Conservation (phyloP, 192 early-diverging fungal species). For the Helicostylum pulchrum region DNA sequence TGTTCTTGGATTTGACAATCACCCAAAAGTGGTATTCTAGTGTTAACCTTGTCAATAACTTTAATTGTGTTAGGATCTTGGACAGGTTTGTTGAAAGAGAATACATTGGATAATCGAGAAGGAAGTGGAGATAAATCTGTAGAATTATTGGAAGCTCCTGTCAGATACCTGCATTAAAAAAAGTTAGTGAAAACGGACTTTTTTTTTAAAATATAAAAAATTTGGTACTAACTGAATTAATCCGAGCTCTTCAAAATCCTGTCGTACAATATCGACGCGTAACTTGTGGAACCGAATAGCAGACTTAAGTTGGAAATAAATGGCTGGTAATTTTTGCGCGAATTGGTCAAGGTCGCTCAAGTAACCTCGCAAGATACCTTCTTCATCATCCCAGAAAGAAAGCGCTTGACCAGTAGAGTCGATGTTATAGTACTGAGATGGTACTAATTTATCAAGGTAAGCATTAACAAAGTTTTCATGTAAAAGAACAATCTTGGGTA, state of each 20-base stretch:
- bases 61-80: too few species aligned
- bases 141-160: conserved; percentile 1
- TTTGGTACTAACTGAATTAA: conserved; percentile 11
- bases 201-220: neutral
- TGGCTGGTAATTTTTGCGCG: conserved; percentile 2
- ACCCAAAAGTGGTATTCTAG: too few species aligned
- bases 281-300: conserved; percentile 5
- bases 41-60: too few species aligned
- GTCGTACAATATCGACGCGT: conserved; percentile 11
- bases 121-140: neutral
- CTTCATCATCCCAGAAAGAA: conserved; percentile 13
- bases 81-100: too few species aligned
- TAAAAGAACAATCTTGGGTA: conserved; percentile 5
- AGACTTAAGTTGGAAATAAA: conserved; percentile 10
- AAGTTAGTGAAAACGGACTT: neutral
- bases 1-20: neutral
- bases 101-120: too few species aligned
- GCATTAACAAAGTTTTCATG: neutral
- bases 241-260: conserved; percentile 10
- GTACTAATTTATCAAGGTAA: conserved; percentile 13
- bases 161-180: neutral
- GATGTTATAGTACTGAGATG: neutral
- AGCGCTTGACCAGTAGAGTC: neutral
- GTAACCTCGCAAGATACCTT: neutral
- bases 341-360: neutral